phyloP scores from a whole-genome alignment of 2,329 filamentous ascomycete species.

The Fusarium longipes region DNA sequence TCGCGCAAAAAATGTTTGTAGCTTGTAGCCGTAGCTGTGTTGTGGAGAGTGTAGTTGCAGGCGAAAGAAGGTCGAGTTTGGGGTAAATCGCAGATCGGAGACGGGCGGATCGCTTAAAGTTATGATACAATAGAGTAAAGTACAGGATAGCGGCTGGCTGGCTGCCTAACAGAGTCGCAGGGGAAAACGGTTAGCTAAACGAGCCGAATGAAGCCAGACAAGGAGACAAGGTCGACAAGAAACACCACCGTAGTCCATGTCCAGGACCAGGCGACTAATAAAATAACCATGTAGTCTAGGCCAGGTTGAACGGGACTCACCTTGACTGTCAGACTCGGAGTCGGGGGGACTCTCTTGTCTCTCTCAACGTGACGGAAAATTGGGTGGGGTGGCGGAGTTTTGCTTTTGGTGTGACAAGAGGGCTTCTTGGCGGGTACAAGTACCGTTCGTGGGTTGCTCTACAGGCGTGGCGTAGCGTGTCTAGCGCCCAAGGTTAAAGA shows the following conservation, averaged over 20 bases:
- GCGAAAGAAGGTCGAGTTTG: conserved; percentile 27
- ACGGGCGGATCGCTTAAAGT: conserved; percentile 25
- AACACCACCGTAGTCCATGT: background rate
- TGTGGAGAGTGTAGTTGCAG: conserved; percentile 22
- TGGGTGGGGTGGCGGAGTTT: conserved; percentile 40
- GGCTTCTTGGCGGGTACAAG: conserved; percentile 25
- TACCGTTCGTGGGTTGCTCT: conserved; percentile 3
- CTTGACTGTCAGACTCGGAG: conserved; percentile 15
- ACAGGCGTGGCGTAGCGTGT: conserved; percentile 2
- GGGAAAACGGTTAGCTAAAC: conserved; percentile 5
- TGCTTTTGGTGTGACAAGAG: conserved; percentile 32
- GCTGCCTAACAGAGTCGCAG: background rate
- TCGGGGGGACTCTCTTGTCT: background rate
- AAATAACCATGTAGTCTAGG: background rate
- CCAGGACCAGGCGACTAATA: conserved; percentile 14
- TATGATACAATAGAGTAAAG: conserved; percentile 28
- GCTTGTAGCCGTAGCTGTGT: conserved; percentile 3
- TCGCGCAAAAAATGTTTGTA: conserved; percentile 3
- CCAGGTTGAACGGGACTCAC: background rate
- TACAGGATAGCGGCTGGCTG: background rate
- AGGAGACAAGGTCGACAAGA: conserved; percentile 26
- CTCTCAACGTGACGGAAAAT: conserved; percentile 29
- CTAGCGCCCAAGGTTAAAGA: background rate
- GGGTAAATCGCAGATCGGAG: conserved; percentile 38
- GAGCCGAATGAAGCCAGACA: conserved; percentile 14